Percentiles rank a stretch among this genome's conserved stretches.
These are phyloP conservation scores for Vigna hirtella DNA, from an alignment of 306 rosid species.

Conservation along the genomic window DNA sequence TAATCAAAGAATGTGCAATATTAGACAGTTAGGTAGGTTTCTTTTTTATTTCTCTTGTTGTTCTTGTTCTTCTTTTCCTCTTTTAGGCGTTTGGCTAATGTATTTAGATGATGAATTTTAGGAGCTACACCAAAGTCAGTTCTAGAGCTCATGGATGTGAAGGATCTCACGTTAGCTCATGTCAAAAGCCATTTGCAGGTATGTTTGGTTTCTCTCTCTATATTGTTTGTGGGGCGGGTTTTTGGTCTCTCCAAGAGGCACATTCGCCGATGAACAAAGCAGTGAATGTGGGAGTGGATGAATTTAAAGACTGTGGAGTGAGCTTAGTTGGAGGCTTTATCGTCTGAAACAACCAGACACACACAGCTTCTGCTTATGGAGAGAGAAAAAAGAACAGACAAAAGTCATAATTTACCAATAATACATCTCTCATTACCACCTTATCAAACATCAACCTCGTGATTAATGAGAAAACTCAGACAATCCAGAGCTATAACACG, in stretches of 20 bases:
- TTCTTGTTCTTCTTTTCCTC: neutral
- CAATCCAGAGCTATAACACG: conserved; percentile 29
- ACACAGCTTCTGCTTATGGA: conserved; percentile 50
- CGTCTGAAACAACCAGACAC: conserved; percentile 58
- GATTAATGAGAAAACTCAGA: conserved; percentile 63
- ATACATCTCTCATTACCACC: conserved; percentile 53
- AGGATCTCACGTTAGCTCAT: conserved; percentile 97
- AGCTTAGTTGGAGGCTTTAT: conserved; percentile 47
- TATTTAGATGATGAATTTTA: conserved; percentile 50
- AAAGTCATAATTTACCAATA: conserved; percentile 81
- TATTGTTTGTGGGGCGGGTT: neutral
- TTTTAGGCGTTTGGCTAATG: conserved; percentile 42
- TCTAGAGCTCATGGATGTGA: conserved; percentile 97
- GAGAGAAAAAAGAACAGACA: conserved; percentile 48
- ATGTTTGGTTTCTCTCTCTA: conserved; percentile 14
- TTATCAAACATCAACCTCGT: conserved; percentile 77
- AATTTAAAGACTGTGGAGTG: conserved; percentile 45
- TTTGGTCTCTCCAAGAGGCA: conserved; percentile 46
- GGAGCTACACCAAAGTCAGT: conserved; percentile 98
- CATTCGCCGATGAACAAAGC: conserved; percentile 58
- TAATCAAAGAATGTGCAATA: conserved; percentile 20
- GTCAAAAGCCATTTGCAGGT: conserved; percentile 99
- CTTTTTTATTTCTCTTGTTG: neutral
- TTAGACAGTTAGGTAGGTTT: conserved; percentile 11
- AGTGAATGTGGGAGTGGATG: conserved; percentile 54